These are phyloP conservation scores for Diaporthe destruens DNA, from an alignment of 2,329 filamentous ascomycete species.

Conservation along the genomic window DNA sequence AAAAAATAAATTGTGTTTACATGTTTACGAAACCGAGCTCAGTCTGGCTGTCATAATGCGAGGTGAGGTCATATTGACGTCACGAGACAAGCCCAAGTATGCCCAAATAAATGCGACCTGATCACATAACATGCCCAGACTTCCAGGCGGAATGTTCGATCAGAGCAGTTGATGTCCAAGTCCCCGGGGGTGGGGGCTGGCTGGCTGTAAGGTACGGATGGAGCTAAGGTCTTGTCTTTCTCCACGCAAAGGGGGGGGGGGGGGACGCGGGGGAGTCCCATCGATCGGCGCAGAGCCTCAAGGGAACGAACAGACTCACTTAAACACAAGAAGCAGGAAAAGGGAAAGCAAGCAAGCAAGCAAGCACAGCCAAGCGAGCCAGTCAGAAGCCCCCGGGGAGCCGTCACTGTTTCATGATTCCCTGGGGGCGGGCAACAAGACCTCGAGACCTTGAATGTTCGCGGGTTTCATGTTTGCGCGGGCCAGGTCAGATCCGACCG, in stretches of 20 bases:
- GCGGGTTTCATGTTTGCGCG: slow-evolving; percentile 32
- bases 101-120: slow-evolving; percentile 1
- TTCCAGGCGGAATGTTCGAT: slow-evolving; percentile 11
- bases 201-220: slow-evolving; percentile 14
- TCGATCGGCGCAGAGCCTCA: slow-evolving; percentile 30
- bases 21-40: neutral
- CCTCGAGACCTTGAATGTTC: slow-evolving; percentile 14
- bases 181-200: neutral
- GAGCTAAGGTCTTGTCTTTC: neutral
- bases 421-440: slow-evolving; percentile 7
- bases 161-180: neutral
- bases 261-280: slow-evolving; percentile 4
- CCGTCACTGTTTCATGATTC: slow-evolving; percentile 31
- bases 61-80: slow-evolving; percentile 28
- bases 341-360: neutral
- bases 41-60: neutral
- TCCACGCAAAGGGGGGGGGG: neutral
- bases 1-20: neutral
- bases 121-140: neutral
- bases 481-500: slow-evolving; percentile 28
- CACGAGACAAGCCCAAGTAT: neutral
- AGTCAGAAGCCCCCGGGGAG: slow-evolving; percentile 5
- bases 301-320: neutral
- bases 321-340: neutral
- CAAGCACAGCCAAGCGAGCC: neutral